Evolutionary conservation across 768 basidiomycete genomes (phyloP), one percentile per base, ranked within the genome.

Genomic region (Clitopilus passeckerianus): DNA sequence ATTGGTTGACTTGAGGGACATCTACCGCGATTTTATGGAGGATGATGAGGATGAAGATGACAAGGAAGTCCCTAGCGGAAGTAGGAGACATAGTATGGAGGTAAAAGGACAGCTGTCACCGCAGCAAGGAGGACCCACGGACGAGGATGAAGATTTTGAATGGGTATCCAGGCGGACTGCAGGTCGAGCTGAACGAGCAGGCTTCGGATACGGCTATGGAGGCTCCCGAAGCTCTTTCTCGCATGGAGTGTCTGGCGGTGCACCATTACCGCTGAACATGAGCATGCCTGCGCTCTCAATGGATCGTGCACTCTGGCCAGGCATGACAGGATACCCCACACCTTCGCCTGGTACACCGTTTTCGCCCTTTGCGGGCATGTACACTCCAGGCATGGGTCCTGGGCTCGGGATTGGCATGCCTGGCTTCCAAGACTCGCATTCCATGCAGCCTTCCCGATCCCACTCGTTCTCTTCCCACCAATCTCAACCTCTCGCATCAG

Each of bases 21-120:
- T 98, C 59, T 93, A 95, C 74, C 87, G 86, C 56, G 95, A 96
- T 70, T 98, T 98, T 68, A 83, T 97, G 57, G 91, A 95, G 60
- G 90, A 90, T 63, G 89, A 91, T 64, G 85, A 86, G 0, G 84
- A 87, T 24, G 82, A 82, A 20, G 65, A 72, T 9, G 75, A 80
- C 41, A 71, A 77, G 57, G 80, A 75, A 15, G 80, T 78, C 0
- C 78, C 78, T 1, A 76, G 80, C 61, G 80, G 77, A 15, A 50
- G 46, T 23, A 50, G 46, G 18, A 50, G 46, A 23, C 46, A 50
- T 50, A 9, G 7, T 12, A 50, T 50, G 46, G 46, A 50, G 18
- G 46, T 50, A 18, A 50, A 50, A 18, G 18, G 46, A 12, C 46
- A 50, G 22, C 5, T 50, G 5, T 50, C 46, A 23, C 46, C 46